Evolutionary conservation across 192 early-diverging fungal genomes (phyloP), one percentile per base, ranked within the genome.

Genomic region (Coemansia furcata): DNA sequence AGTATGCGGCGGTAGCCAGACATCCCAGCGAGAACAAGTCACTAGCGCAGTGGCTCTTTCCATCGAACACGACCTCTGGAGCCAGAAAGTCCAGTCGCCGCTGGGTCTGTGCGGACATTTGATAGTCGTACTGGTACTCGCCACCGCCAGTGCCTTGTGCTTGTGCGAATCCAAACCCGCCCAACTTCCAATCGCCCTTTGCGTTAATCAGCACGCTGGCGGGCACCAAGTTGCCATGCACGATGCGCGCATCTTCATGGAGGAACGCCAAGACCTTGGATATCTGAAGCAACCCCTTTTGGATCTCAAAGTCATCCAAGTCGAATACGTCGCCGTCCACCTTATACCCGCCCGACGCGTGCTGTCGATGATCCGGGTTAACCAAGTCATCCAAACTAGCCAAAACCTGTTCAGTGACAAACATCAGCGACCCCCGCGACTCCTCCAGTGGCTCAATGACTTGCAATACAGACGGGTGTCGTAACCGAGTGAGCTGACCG

Each of bases 1-100:
- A 19, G 73, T 92, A 86, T 1, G 91, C 72, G 1, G 94, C 84
- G 47, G 85, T 88, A 8, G 89, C 89, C 38, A 94, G 69, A 65
- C 92, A 95, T 1, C 90, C 94, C 6, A 95, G 83, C 10, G 92
- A 78, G 69, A 92, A 95, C 76, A 92, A 85, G 65, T 93, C 92
- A 63, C 88, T 87, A 19, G 87, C 80, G 4, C 83, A 69, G 2
- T 62, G 55, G 19, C 86, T 62, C 11, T 71, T 63, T 2, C 86
- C 84, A n/a, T 91, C 88, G 52, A 91, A 60, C 5, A 89, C 82
- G 39, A 74, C 87, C 58, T 94, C 92, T 4, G 92, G 92, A 6
- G 93, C 93, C 63, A 78, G 54, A 65, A 82, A 89, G 57, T 86
- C 88, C 66, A 88, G 66, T 47, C 86, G 82, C 50, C 80, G 84